Percentiles rank a stretch among this genome's conserved stretches.
phyloP scores from a whole-genome alignment of 331 rosid genomes.

The Malus hybrid region DNA sequence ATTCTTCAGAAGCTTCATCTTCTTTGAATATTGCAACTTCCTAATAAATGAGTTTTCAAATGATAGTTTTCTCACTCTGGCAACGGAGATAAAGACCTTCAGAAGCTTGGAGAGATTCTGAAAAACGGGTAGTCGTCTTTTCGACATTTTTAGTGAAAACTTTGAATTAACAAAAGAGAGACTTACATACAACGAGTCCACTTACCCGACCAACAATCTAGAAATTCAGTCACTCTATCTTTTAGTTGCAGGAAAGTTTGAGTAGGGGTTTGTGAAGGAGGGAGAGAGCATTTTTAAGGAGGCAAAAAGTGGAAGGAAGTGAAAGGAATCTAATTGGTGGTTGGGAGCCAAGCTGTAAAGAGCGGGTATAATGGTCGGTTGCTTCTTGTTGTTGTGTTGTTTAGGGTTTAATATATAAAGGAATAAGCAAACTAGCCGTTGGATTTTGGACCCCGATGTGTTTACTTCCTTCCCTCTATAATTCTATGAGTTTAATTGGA shows the following conservation, averaged over 20 bases:
- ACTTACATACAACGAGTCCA: background rate
- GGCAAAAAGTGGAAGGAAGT: conserved; percentile 20
- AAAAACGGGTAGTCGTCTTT: conserved; percentile 26
- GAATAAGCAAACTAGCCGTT: conserved; percentile 50
- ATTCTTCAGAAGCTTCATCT: conserved; percentile 28
- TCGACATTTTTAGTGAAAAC: conserved; percentile 24
- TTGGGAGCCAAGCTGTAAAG: conserved; percentile 49
- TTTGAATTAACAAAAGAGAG: background rate
- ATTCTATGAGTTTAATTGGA: background rate
- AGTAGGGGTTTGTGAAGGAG: background rate
- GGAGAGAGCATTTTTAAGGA: conserved; percentile 16
- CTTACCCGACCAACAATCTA: background rate
- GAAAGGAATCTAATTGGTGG: conserved; percentile 1
- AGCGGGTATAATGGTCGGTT: conserved; percentile 38
- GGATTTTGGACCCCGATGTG: background rate
- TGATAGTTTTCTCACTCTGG: conserved; percentile 35
- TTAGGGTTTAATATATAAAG: background rate
- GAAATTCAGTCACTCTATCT: background rate
- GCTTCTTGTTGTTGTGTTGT: conserved; percentile 16
- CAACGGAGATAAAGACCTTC: conserved; percentile 23
- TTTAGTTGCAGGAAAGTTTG: conserved; percentile 3
- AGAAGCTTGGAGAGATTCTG: conserved; percentile 31
- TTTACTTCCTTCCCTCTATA: background rate
- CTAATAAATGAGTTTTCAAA: conserved; percentile 28
- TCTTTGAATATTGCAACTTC: conserved; percentile 26